Evolutionary conservation across 176 grass and related monocot genomes (phyloP), one percentile per base, ranked within the genome.

Genomic region (Oryza rufipogon): DNA sequence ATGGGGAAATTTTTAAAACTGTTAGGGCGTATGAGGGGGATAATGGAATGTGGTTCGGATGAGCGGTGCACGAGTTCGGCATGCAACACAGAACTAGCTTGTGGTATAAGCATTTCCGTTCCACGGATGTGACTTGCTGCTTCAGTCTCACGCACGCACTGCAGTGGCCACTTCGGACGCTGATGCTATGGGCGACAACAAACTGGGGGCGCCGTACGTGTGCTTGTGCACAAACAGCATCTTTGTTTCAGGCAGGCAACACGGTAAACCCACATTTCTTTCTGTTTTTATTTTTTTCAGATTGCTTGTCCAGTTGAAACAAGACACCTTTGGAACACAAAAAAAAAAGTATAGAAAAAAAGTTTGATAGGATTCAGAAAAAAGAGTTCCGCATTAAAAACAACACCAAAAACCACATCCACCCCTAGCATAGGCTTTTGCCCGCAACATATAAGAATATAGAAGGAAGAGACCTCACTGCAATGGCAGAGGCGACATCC

Each of bases 21-120:
- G 16, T 19, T 56, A 56, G 51, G 16, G 19, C 14, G 4, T 56
- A 56, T 16, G 16, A 56, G 51, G 51, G 51, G 51, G 51, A 56
- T 19, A 56, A 58, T 58, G 54, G 54, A 58, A 58, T 63, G 17
- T 46, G 1, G 15, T 67, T 64, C 2, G 52, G 4, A 70, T 75
- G 63, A 49, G 46, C 22, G 6, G 6, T 44, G 64, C 82, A 89
- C 80, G 82, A 69, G 28, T 63, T 80, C 38, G 76, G 87, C 76
- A 78, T 88, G 87, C 9, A 66, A 51, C 10, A 71, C 64, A 17
- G 20, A 8, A 8, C 15, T 47, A 38, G 76, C 75, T 75, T 80
- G 81, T 30, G 1, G 13, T 3, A 60, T 34, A 89, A 84, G 87
- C 81, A 8, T 80, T 75, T 89, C 87, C 38, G 87, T 89, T 89